Evolutionary conservation across 2,329 filamentous ascomycete genomes (phyloP), one percentile per base, ranked within the genome.

Genomic region (Claviceps sp.): DNA sequence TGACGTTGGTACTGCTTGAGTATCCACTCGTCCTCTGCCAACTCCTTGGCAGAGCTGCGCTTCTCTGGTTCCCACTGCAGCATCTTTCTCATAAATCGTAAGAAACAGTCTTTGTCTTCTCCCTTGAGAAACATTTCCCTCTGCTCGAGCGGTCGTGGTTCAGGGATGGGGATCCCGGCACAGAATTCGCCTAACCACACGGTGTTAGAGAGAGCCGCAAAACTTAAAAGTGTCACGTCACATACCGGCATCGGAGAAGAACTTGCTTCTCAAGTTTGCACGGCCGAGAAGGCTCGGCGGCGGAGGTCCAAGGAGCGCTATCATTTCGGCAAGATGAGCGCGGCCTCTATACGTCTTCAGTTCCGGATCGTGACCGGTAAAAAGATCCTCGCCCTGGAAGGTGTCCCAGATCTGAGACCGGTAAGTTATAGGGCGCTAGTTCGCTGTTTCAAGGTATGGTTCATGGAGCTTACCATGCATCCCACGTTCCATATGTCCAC

Each of bases 401-500:
- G 77, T 44, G 48, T 76, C 64, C 74, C 73, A 78, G 30, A 73
- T 68, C 73, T 74, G 51, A 10, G 2, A 44, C 6, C 1, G 10
- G 11, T 44, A 22, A 51, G 54, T 51, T 22, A 16, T n/a, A 10
- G 22, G 19, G 14, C 16, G 24, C 30, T 37, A 42, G 1, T 30
- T 26, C 6, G 17, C 8, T 14, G 1, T n/a, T 40, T n/a, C 38
- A 40, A 40, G 38, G 38, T 14, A 40, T 40, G 38, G 38, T 8
- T 10, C 26, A 30, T 10, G 38, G 38, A 7, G 14, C 53, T 45
- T 64, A 75, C 73, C 74, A 77, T 69, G 51, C 69, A 72, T 8
- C 73, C 74, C 3, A 67, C 65, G 52, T 73, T 76, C 75, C 75
- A 80, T 50, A 79, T 72, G 60, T 79, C 74, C 14, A 74, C 63